These are phyloP conservation scores for Pugionium cornutum DNA, from an alignment of 345 rosid genomes.

Conservation along the genomic window DNA sequence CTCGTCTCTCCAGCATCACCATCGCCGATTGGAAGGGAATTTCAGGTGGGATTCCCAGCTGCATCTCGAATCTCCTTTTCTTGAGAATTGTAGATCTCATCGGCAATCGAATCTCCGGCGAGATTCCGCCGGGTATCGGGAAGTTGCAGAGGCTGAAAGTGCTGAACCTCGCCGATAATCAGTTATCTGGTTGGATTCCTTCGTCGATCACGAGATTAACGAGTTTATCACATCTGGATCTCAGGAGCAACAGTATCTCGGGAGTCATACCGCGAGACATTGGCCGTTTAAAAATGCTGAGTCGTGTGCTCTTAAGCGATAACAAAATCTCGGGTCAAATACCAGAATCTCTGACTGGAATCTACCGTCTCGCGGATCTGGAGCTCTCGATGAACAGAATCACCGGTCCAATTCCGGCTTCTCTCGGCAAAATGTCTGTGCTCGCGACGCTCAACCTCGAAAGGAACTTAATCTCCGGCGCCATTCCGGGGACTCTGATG, in stretches of 20 bases:
- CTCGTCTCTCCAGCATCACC: constrained; percentile 54
- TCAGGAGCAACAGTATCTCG: constrained; percentile 57
- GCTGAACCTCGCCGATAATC: constrained; percentile 73
- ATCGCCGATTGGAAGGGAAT: constrained; percentile 82
- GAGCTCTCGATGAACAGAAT: constrained; percentile 63
- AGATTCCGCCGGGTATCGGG: constrained; percentile 62
- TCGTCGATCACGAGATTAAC: constrained; percentile 52
- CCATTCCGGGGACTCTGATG: constrained; percentile 55
- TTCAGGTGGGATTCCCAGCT: constrained; percentile 62
- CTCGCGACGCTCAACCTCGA: constrained; percentile 69
- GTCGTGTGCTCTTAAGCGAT: constrained; percentile 60
- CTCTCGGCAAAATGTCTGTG: constrained; percentile 66
- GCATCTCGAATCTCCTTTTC: constrained; percentile 52
- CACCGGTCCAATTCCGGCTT: constrained; percentile 53
- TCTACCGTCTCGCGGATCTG: constrained; percentile 73
- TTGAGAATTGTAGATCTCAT: constrained; percentile 68
- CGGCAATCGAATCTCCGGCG: constrained; percentile 70
- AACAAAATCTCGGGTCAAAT: constrained; percentile 68
- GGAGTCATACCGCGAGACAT: constrained; percentile 63
- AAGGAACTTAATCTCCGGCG: constrained; percentile 58
- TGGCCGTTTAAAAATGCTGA: constrained; percentile 66
- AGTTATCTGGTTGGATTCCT: constrained; percentile 59
- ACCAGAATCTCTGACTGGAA: constrained; percentile 56
- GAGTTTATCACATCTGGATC: constrained; percentile 67
- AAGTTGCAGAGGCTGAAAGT: constrained; percentile 52